Base-by-base conservation (phyloP, 768 basidiomycete genomes). In the Leccinum broughii region DNA sequence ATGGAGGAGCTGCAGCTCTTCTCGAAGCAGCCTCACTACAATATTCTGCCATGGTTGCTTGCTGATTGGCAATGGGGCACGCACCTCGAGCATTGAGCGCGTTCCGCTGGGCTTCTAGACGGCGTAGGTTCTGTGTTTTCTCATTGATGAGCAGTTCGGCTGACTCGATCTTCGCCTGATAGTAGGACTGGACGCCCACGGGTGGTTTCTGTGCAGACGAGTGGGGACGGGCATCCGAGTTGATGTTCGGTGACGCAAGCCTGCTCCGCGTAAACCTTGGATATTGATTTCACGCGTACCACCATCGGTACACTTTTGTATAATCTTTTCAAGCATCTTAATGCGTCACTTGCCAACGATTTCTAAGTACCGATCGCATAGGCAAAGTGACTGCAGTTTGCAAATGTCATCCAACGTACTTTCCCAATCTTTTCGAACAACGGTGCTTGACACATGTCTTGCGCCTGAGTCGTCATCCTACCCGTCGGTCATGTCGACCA, bases 31-130 rank as follows among this genome's bases (percentile, higher is more conserved):
- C 51, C 96, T 82, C 28, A 99, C 96, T 97, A 51, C 28, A n/a
- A 37, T 13, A 17, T 68, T 44, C 35, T 30, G 34, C 63, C 61
- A 62, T 1, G 2, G 13, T 17, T 26, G 22, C 22, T 13, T 13
- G 11, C 41, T 10, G n/a, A n/a, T 9, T 44, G 26, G 14, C 26
- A 30, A 7, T n/a, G 17, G 7, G 46, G 30, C 14, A 69, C 82
- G 52, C 60, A 95, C 95, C 95, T 81, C 94, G 80, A 14, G 95
- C 94, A 74, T 99, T 98, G 60, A 99, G 76, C 9, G 96, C 93
- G 83, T 99, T 99, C 61, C 97, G 82, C 73, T 98, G 95, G 7
- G 96, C 97, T 77, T 99, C 96, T 68, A 98, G 78, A 58, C 96
- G 90, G 24, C 96, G 83, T 57, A 99, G 72, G 77, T 98, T 98